Percentiles rank a stretch among this genome's conserved stretches.
Conservation (phyloP, 306 rosid genomes). For the Rosa multiflora region DNA sequence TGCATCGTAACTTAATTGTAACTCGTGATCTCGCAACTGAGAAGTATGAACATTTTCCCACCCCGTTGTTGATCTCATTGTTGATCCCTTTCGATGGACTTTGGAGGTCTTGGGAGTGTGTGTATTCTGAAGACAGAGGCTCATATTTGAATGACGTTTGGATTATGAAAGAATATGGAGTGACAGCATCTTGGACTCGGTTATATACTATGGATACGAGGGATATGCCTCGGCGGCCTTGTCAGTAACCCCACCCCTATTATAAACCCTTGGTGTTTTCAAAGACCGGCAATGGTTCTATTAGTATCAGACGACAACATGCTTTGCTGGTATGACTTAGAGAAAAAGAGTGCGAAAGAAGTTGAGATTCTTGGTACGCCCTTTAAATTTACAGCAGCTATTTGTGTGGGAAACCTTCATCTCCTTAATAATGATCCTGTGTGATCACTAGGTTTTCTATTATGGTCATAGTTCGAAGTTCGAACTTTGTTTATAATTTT, state of each 20-base stretch:
- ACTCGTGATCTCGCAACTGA: background rate
- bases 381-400: background rate
- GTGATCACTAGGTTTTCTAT: no score
- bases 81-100: no score
- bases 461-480: no score
- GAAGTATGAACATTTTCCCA: background rate
- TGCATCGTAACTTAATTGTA: background rate
- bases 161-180: slow-evolving; percentile 6
- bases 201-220: background rate
- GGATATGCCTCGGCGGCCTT: background rate
- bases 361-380: background rate
- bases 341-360: background rate
- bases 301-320: background rate
- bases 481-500: no score
- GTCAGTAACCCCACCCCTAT: background rate
- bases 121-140: no score
- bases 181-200: background rate
- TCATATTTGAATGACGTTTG: background rate
- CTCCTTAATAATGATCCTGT: background rate
- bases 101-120: background rate
- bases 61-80: background rate
- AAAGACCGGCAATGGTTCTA: background rate
- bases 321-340: background rate
- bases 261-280: background rate
- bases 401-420: background rate